Percentiles rank a stretch among this genome's conserved stretches.
These are phyloP conservation scores for Tephrocybe sp. DNA, from an alignment of 768 basidiomycete species.

Conservation along the genomic window DNA sequence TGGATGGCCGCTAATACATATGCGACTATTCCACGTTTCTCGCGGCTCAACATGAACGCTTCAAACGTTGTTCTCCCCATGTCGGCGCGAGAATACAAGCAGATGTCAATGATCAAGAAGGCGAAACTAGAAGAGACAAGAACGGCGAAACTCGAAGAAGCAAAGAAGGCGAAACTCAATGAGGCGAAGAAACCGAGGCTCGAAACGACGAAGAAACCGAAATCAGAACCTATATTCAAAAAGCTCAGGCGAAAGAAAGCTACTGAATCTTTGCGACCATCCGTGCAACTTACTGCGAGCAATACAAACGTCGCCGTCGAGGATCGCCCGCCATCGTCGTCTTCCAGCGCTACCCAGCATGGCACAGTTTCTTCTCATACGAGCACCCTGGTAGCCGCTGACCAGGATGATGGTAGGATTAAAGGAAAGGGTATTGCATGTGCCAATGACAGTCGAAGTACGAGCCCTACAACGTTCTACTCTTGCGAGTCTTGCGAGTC, in stretches of 20 bases:
- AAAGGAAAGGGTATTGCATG: neutral
- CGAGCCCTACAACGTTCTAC: neutral
- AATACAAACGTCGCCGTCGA: too few relatives aligned
- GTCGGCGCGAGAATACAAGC: slow-evolving; percentile 29
- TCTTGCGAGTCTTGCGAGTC: neutral
- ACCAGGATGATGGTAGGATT: neutral
- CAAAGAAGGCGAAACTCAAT: too few relatives aligned
- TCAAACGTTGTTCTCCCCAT: slow-evolving; percentile 39
- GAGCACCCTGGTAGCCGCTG: neutral
- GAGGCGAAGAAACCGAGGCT: too few relatives aligned
- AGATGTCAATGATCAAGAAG: slow-evolving; percentile 10
- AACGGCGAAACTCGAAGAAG: neutral
- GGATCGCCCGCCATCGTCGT: neutral
- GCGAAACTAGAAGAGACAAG: slow-evolving; percentile 9
- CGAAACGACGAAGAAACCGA: too few relatives aligned
- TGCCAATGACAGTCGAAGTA: neutral
- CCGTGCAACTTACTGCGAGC: too few relatives aligned
- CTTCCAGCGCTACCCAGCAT: neutral
- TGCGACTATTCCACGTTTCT: slow-evolving; percentile 36
- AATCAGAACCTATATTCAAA: too few relatives aligned
- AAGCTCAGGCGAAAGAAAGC: too few relatives aligned
- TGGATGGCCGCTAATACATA: slow-evolving; percentile 37
- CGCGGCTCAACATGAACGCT: slow-evolving; percentile 31
- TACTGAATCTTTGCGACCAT: too few relatives aligned
- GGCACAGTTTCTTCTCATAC: slow-evolving; percentile 3